Percentiles rank a stretch among this genome's conserved stretches.
phyloP scores from a whole-genome alignment of 345 rosid species.

The Eucalyptus cloeziana region DNA sequence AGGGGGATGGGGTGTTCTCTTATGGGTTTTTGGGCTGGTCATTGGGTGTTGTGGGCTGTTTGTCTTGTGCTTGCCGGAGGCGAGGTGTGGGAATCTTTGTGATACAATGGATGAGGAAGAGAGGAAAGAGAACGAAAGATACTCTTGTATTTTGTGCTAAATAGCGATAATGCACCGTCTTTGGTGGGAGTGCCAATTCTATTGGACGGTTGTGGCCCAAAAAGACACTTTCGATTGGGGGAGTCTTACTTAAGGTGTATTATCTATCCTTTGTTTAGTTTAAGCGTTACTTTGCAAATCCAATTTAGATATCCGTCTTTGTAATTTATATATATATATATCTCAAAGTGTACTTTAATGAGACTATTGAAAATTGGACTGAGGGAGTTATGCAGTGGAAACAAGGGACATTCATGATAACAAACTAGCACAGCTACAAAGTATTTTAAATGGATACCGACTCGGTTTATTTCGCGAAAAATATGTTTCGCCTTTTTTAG shows the following conservation, averaged over 20 bases:
- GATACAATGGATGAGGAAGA: constrained; percentile 17
- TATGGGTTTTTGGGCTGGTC: constrained; percentile 1
- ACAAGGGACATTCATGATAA: background rate
- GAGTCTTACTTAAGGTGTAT: background rate
- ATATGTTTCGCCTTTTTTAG: background rate
- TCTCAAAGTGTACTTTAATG: background rate
- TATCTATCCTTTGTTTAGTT: background rate
- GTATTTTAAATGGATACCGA: background rate
- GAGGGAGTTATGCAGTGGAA: background rate
- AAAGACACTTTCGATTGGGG: background rate
- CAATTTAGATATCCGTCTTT: background rate
- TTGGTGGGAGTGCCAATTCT: background rate
- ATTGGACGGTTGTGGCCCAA: background rate
- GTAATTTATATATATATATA: background rate
- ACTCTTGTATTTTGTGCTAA: background rate
- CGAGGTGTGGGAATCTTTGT: background rate
- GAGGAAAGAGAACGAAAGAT: background rate
- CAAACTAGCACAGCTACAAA: background rate
- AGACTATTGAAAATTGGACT: background rate
- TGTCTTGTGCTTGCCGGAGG: constrained; percentile 2
- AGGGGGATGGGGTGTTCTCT: background rate
- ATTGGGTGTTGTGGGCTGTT: background rate
- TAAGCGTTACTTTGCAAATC: background rate
- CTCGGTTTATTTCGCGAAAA: background rate
- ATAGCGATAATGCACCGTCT: background rate